Percentiles rank a stretch among this genome's conserved stretches.
These are phyloP conservation scores for Pelargonium myrrhifolium DNA, from an alignment of 441 rosid genomes.

Conservation along the genomic window DNA sequence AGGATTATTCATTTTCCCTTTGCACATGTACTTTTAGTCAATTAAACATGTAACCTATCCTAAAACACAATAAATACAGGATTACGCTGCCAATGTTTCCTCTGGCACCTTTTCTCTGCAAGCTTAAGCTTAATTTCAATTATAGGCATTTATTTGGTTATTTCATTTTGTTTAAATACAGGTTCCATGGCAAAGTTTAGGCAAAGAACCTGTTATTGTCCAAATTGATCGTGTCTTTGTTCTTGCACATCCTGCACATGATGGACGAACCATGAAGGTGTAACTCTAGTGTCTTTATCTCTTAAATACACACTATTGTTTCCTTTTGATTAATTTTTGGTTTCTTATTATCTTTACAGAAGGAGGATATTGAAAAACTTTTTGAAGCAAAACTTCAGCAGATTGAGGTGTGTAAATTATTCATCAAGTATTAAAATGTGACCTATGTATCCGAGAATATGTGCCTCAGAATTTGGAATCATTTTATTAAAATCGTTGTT, in stretches of 20 bases:
- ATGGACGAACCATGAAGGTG: slow-evolving; percentile 59
- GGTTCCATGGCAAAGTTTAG: slow-evolving; percentile 99
- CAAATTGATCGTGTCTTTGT: slow-evolving; percentile 86
- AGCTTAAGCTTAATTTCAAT: neutral
- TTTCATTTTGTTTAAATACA: slow-evolving; percentile 19
- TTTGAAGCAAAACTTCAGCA: slow-evolving; percentile 87
- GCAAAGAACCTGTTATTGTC: slow-evolving; percentile 94
- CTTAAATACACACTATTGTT: neutral
- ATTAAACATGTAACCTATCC: no score
- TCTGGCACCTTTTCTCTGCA: no score
- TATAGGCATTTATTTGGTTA: slow-evolving; percentile 1
- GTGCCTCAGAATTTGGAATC: neutral
- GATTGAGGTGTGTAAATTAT: slow-evolving; percentile 60
- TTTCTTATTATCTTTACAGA: slow-evolving; percentile 29
- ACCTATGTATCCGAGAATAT: slow-evolving; percentile 2
- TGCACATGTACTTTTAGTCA: no score
- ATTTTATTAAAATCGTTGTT: neutral
- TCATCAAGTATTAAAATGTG: neutral
- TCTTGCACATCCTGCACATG: slow-evolving; percentile 76
- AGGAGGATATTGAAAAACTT: slow-evolving; percentile 73
- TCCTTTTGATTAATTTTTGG: slow-evolving; percentile 13
- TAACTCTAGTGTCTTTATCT: neutral
- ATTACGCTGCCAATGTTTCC: no score
- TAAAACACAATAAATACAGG: no score
- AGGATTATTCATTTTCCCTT: no score